phyloP scores from a whole-genome alignment of 163 green algal species.

The Scenedesmus sp. region DNA sequence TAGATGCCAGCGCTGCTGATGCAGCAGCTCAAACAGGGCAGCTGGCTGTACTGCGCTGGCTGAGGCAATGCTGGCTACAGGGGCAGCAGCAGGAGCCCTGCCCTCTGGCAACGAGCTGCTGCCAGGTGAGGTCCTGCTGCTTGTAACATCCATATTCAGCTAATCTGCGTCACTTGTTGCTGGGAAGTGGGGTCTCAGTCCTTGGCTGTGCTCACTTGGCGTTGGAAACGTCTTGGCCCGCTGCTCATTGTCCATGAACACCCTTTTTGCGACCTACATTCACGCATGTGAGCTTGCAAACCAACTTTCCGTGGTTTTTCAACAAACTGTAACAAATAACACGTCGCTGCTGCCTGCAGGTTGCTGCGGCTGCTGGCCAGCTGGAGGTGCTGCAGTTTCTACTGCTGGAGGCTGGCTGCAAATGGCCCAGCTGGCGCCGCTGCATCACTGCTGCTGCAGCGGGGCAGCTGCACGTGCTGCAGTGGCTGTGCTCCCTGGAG shows the following conservation, averaged over 20 bases:
- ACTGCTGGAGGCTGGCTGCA: not conserved
- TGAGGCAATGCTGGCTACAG: not conserved
- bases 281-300: too few relatives aligned
- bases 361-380: not conserved
- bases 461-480: conserved; percentile 18
- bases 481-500: not conserved
- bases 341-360: not conserved
- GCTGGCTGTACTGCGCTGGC: not conserved
- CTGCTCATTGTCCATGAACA: too few relatives aligned
- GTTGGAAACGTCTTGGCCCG: too few relatives aligned
- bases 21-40: conserved; percentile 7
- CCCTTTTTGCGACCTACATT: too few relatives aligned
- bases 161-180: too few relatives aligned
- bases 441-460: not conserved
- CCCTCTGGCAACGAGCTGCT: not conserved
- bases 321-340: too few relatives aligned
- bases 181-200: too few relatives aligned
- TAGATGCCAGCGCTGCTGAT: not conserved
- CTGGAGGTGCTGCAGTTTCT: not conserved
- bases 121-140: not conserved
- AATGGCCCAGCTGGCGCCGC: not conserved
- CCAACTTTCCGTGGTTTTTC: too few relatives aligned
- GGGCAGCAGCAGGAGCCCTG: conserved; percentile 2
- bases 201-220: too few relatives aligned
- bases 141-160: not conserved